These are phyloP conservation scores for Fusarium haematococcum DNA, from an alignment of 2,329 filamentous ascomycete genomes.

Conservation along the genomic window DNA sequence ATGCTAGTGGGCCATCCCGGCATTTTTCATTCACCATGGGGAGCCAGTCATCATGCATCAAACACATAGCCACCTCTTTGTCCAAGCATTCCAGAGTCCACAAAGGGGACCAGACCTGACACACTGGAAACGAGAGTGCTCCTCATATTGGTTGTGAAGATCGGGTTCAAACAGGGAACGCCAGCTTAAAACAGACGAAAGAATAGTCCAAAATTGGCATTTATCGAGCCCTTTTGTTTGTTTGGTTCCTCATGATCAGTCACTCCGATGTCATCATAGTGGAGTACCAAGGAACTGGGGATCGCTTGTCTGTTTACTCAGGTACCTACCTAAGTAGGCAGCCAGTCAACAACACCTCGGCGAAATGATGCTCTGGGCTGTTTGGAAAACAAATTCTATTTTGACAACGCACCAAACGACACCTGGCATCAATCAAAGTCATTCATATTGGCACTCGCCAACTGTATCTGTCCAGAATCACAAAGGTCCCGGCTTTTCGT, in stretches of 20 bases:
- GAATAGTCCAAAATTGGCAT: background rate
- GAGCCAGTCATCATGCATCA: constrained; percentile 30
- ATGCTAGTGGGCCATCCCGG: background rate
- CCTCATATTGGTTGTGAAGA: background rate
- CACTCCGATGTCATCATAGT: background rate
- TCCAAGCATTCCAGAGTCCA: constrained; percentile 10
- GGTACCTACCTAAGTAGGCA: background rate
- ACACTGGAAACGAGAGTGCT: background rate
- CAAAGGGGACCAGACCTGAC: background rate
- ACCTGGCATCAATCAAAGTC: constrained; percentile 2
- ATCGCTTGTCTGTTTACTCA: background rate
- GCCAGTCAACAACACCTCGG: background rate
- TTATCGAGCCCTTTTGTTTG: background rate
- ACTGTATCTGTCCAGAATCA: background rate
- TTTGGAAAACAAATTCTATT: background rate
- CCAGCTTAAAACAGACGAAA: background rate
- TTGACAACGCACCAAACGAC: background rate
- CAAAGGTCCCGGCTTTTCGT: background rate
- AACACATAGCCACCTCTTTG: constrained; percentile 15
- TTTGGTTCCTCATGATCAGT: background rate
- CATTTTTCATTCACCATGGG: background rate
- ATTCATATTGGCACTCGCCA: background rate
- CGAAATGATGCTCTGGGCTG: background rate
- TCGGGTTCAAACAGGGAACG: background rate
- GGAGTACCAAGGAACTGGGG: background rate